Percentiles rank a stretch among this genome's conserved stretches.
phyloP scores from a whole-genome alignment of 2,329 filamentous ascomycete species.

The Trichoderma sp. region DNA sequence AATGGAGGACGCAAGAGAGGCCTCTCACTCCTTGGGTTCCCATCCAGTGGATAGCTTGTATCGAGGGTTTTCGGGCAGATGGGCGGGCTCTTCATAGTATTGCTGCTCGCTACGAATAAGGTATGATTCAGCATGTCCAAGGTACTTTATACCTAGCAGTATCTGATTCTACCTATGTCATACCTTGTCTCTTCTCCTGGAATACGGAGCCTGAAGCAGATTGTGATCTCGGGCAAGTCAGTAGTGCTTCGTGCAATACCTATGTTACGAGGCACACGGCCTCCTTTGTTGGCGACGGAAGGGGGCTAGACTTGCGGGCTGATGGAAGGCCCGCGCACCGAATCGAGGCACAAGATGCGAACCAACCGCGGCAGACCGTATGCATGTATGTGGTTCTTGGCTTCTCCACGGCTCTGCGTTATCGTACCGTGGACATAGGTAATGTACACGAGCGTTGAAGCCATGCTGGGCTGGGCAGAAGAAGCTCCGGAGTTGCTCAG shows the following conservation, averaged over 20 bases:
- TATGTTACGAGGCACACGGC: neutral
- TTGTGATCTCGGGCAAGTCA: neutral
- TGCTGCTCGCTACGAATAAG: neutral
- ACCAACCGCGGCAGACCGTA: neutral
- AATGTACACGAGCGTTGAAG: too few relatives aligned
- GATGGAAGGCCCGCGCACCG: constrained; percentile 12
- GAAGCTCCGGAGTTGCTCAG: too few relatives aligned
- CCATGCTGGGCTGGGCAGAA: too few relatives aligned
- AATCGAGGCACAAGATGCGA: constrained; percentile 23
- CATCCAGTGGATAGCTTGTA: neutral
- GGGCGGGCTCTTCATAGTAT: neutral
- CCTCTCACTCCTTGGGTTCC: neutral
- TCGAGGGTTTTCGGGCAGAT: neutral
- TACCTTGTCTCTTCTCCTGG: neutral
- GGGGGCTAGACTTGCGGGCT: constrained; percentile 7
- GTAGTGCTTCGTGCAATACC: neutral
- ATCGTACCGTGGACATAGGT: neutral
- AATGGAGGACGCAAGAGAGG: constrained; percentile 1
- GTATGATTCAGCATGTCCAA: neutral
- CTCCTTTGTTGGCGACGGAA: constrained; percentile 7
- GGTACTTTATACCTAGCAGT: neutral
- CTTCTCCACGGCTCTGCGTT: constrained; percentile 5
- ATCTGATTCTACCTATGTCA: neutral
- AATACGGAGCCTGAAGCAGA: neutral
- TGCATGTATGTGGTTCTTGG: neutral